Evolutionary conservation across 1,284 basidiomycete species (phyloP).

Genomic region (Marasmius sp.): DNA sequence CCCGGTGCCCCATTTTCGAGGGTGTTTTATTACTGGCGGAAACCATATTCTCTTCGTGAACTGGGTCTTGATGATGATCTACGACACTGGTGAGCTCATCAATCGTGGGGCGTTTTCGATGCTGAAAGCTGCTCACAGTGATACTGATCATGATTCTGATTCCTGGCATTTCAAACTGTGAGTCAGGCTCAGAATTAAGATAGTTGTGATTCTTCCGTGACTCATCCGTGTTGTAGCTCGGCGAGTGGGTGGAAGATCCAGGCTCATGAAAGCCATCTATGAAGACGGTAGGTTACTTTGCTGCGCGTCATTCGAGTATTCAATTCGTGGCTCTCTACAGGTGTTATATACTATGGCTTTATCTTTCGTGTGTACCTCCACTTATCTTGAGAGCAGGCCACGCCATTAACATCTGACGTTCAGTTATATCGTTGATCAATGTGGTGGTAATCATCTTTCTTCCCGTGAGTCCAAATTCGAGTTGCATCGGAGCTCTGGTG

Average conservation of each 20-base stretch:
- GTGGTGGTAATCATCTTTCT: neutral
- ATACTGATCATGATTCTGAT: neutral
- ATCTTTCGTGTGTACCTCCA: too few species aligned
- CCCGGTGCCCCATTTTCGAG: neutral
- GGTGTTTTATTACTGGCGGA: neutral
- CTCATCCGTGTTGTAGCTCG: too few species aligned
- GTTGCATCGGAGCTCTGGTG: neutral
- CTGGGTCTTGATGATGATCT: neutral
- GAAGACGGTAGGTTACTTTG: neutral
- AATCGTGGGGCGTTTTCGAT: neutral
- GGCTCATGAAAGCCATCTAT: neutral
- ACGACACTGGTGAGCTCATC: neutral
- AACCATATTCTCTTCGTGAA: neutral
- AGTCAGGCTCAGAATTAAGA: neutral
- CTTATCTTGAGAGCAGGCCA: too few species aligned
- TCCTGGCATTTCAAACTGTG: neutral
- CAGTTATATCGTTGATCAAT: neutral
- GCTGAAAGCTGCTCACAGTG: neutral
- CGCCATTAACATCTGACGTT: neutral
- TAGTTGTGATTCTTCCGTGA: too few species aligned
- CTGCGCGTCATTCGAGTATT: too few species aligned
- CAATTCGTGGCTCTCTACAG: neutral
- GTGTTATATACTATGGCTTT: neutral
- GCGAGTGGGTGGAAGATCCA: neutral
- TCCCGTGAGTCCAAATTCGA: neutral